These are phyloP conservation scores for Mycena olivaceomarginata DNA, from an alignment of 768 basidiomycete genomes.

Conservation along the genomic window DNA sequence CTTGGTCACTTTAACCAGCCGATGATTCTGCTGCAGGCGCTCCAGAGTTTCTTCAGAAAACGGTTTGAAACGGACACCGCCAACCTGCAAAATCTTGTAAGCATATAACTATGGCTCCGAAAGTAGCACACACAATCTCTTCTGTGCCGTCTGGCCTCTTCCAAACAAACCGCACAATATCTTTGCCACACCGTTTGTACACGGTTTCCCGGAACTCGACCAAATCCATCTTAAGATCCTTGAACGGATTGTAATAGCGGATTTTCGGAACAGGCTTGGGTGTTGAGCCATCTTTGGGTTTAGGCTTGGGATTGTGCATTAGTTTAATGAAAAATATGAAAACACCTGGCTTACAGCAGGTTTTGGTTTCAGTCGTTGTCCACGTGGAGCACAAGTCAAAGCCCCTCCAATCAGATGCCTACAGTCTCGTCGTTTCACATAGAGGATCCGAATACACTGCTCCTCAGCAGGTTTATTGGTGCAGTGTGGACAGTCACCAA, in stretches of 20 bases:
- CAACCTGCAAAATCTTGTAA: neutral
- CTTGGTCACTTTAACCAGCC: neutral
- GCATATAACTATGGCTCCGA: neutral
- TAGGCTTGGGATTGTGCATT: neutral
- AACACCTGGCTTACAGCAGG: neutral
- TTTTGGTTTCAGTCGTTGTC: neutral
- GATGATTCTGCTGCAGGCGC: neutral
- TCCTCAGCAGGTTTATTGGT: neutral
- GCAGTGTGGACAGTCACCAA: neutral
- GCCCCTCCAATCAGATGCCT: neutral
- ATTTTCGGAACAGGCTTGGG: neutral
- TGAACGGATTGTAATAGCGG: neutral
- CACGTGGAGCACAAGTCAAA: neutral
- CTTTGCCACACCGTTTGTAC: conserved; percentile 3
- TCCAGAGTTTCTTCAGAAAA: neutral
- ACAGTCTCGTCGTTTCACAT: neutral
- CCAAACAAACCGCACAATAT: conserved; percentile 8
- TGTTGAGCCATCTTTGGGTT: neutral
- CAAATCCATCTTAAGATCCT: neutral
- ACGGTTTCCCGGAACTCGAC: neutral
- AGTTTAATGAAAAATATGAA: no score
- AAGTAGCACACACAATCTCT: neutral
- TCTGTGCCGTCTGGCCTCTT: neutral
- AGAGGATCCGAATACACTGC: neutral
- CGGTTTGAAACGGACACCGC: neutral